Percentiles rank a stretch among this genome's conserved stretches.
Evolutionary conservation across 2,329 filamentous ascomycete genomes (phyloP).

Genomic region (Penicillium sp.): DNA sequence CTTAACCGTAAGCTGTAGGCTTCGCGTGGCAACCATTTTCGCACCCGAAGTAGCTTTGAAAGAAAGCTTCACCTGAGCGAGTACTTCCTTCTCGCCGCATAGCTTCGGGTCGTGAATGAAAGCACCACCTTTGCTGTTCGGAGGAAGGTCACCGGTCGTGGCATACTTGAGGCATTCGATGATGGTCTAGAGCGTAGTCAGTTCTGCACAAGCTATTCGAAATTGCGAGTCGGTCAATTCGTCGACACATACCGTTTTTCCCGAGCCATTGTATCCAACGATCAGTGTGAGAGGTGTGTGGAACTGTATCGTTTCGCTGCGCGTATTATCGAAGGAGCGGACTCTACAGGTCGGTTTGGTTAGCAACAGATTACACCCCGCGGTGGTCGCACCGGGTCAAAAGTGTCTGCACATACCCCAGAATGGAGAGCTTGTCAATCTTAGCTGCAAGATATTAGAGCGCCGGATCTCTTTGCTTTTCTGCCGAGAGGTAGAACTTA

Average conservation of each 20-base stretch:
- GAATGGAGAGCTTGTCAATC: conserved; percentile 86
- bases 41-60: conserved; percentile 79
- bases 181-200: conserved; percentile 64
- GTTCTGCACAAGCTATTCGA: not conserved
- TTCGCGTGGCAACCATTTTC: conserved; percentile 81
- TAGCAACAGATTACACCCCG: conserved; percentile 4
- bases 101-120: conserved; percentile 98
- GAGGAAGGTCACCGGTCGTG: conserved; percentile 88
- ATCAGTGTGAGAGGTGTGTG: conserved; percentile 91
- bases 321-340: conserved; percentile 80
- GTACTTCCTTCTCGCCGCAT: conserved; percentile 79
- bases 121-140: conserved; percentile 84
- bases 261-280: conserved; percentile 95
- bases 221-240: not conserved
- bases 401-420: conserved; percentile 56
- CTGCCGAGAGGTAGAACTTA: conserved; percentile 25
- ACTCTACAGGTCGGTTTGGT: conserved; percentile 48
- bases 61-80: conserved; percentile 87
- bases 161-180: conserved; percentile 99
- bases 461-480: not conserved
- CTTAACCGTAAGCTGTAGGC: conserved; percentile 82
- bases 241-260: conserved; percentile 72
- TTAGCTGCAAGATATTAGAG: conserved; percentile 57
- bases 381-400: not conserved
- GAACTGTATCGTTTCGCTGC: conserved; percentile 80